Base-by-base conservation (phyloP, 208 protist species). In the Wallacemonas sp. region DNA sequence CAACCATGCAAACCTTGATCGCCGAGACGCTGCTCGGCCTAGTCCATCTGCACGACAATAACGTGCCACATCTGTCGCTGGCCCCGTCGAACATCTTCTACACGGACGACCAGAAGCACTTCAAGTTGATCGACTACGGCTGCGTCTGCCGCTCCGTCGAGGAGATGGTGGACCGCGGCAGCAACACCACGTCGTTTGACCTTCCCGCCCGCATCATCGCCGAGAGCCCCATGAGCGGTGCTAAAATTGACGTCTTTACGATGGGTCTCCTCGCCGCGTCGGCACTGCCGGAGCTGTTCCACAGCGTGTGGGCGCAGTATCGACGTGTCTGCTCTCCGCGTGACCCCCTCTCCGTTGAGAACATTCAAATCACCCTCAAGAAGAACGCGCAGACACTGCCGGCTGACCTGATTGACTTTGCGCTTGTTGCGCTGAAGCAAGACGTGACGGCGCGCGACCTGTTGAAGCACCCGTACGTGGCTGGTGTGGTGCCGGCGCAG, bases 21-120 rank as follows among this genome's bases (percentile, higher is more conserved):
- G 61, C 55, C 17, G 84, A 95, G 57, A 80, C 92, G 14, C 72
- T 95, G 11, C 61, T 58, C 47, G 89, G 75, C 1, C 48, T 93
- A n/a, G 64, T 80, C 5, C 61, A 81, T 29, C 64, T 95, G 29
- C 89, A 95, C 70, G 74, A 80, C 66, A 92, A 93, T 72, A 70
- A 72, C 17, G 55, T 93, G 5, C 65, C 78, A 12, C 83, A 93
- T 55, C 58, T 93, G 19, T 76, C 52, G 34, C 61, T 95, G 23
- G 60, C 54, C 2, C 89, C 89, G 24, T 74, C 75, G 16, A 95
- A 93, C 73, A 85, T 95, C 36, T 93, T 92, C 69, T 90, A 82
- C 49, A 44, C 66, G 27, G 52, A 74, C 14, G 68, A 68, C 9
- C 64, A 49, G 12, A 65, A 72, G 9, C 46, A 56, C 46, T 95